Conservation (phyloP, 2,329 filamentous ascomycete genomes). For the Colletotrichum higginsianum region DNA sequence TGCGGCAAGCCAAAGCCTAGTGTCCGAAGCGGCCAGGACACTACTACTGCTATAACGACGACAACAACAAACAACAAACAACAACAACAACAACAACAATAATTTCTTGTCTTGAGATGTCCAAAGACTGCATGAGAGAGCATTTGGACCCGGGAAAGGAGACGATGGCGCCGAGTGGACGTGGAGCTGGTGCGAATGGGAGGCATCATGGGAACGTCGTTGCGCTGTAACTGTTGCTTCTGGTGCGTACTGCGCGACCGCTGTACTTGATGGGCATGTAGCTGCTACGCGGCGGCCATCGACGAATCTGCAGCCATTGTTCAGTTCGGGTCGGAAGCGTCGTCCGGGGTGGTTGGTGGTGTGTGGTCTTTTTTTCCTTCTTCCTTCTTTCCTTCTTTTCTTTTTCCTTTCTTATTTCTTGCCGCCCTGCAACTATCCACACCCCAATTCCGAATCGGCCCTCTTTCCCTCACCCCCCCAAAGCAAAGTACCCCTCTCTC, state of each 20-base stretch:
- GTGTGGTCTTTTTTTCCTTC: not conserved
- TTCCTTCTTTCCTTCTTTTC: constrained; percentile 17
- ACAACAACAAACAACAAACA: no score
- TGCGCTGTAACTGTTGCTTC: not conserved
- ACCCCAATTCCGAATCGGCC: constrained; percentile 18
- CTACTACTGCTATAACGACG: not conserved
- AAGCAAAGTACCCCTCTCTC: constrained; percentile 25
- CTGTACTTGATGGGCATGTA: constrained; percentile 31
- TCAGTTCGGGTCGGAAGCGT: constrained; percentile 21
- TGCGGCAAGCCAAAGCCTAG: not conserved
- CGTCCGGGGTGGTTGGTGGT: constrained; percentile 6
- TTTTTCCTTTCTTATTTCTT: constrained; percentile 11
- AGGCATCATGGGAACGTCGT: not conserved
- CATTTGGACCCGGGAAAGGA: no score
- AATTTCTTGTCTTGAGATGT: not conserved
- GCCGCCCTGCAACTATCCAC: constrained; percentile 38
- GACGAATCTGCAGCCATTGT: constrained; percentile 31
- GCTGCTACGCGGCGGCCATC: constrained; percentile 27
- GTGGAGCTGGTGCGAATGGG: not conserved
- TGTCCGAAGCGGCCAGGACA: not conserved
- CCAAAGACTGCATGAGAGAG: not conserved
- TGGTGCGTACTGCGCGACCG: constrained; percentile 7
- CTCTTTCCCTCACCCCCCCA: not conserved
- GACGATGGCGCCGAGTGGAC: not conserved
- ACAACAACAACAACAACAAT: no score